Evolutionary conservation across 2,329 filamentous ascomycete species (phyloP).

Genomic region (Didymella exigua): DNA sequence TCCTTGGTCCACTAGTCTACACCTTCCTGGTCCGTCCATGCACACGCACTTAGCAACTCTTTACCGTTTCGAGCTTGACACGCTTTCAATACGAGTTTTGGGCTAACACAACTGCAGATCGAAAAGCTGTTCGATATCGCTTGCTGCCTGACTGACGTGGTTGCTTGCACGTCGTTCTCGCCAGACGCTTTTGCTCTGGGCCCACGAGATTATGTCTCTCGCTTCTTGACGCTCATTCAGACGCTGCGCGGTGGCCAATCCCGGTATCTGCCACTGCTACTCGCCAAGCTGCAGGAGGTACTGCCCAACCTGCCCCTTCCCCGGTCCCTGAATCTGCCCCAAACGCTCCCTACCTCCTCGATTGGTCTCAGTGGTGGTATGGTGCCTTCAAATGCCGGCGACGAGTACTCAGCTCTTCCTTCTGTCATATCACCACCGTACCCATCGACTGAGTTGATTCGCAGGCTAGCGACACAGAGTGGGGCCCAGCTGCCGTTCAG

Average conservation of each 20-base stretch:
- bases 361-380: constrained; percentile 36
- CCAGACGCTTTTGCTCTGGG: constrained; percentile 58
- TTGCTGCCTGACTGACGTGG: constrained; percentile 73
- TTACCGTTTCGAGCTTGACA: constrained; percentile 23
- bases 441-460: constrained; percentile 42
- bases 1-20: constrained; percentile 24
- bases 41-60: constrained; percentile 19
- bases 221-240: constrained; percentile 69
- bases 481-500: constrained; percentile 44
- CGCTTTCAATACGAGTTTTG: constrained; percentile 17
- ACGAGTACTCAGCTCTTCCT: constrained; percentile 37
- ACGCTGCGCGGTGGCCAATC: constrained; percentile 75
- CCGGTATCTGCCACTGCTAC: constrained; percentile 76
- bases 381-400: constrained; percentile 38
- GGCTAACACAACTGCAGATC: constrained; percentile 57
- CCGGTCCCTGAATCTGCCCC: constrained; percentile 41
- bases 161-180: constrained; percentile 66
- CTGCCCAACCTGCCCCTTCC: constrained; percentile 59
- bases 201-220: constrained; percentile 75
- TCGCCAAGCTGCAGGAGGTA: constrained; percentile 76
- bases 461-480: constrained; percentile 44
- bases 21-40: constrained; percentile 22
- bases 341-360: constrained; percentile 33
- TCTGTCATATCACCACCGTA: constrained; percentile 38
- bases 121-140: constrained; percentile 82